Percentiles rank a stretch among this genome's conserved stretches.
Conservation (phyloP, 768 basidiomycete genomes). For the Boletus vermiculosoides region DNA sequence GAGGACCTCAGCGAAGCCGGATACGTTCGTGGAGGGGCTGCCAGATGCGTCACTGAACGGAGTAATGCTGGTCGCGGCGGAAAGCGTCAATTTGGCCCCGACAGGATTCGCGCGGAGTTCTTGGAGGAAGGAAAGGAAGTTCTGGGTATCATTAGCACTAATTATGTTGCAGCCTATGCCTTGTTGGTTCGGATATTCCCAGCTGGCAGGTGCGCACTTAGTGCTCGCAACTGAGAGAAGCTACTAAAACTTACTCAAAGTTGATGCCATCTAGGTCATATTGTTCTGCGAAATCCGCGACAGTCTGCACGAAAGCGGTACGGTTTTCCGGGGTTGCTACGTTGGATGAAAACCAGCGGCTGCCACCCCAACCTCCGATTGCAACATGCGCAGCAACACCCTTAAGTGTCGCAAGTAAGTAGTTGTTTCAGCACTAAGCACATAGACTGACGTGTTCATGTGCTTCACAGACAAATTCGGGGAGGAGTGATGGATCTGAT, state of each 20-base stretch:
- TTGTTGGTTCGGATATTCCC: slow-evolving; percentile 76
- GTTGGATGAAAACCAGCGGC: slow-evolving; percentile 57
- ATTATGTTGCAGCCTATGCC: slow-evolving; percentile 74
- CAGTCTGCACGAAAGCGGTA: slow-evolving; percentile 62
- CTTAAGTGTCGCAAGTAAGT: slow-evolving; percentile 30
- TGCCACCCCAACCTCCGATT: slow-evolving; percentile 73
- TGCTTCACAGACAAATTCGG: too few species aligned
- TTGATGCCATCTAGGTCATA: slow-evolving; percentile 59
- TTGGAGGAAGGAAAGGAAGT: slow-evolving; percentile 76
- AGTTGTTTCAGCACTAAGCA: too few species aligned
- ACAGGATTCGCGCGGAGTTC: slow-evolving; percentile 57
- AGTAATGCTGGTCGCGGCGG: slow-evolving; percentile 62
- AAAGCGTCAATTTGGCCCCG: slow-evolving; percentile 56
- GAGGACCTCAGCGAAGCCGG: slow-evolving; percentile 66
- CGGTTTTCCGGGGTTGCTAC: slow-evolving; percentile 57
- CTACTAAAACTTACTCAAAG: slow-evolving; percentile 25
- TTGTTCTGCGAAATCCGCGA: slow-evolving; percentile 45
- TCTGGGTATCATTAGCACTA: slow-evolving; percentile 57
- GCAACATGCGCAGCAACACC: slow-evolving; percentile 54
- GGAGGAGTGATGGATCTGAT: too few species aligned
- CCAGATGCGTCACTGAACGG: slow-evolving; percentile 66
- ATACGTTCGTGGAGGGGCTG: slow-evolving; percentile 63
- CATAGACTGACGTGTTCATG: too few species aligned
- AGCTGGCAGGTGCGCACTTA: slow-evolving; percentile 46
- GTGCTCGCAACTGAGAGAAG: not conserved